Evolutionary conservation across 2,329 filamentous ascomycete species (phyloP).

Genomic region (Emmonsiellopsis sp.): DNA sequence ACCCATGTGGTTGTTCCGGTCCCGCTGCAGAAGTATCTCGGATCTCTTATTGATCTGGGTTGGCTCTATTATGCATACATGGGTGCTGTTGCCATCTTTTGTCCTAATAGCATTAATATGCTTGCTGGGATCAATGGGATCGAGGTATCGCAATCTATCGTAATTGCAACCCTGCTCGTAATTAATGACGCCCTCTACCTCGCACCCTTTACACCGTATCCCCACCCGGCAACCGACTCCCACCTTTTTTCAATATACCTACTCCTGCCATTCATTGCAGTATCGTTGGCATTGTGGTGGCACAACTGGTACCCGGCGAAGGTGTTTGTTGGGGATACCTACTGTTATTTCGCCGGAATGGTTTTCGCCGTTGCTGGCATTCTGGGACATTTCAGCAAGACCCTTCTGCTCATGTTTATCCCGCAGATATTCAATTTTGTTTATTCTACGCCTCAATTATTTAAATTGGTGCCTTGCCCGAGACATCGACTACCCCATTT

Average conservation of each 20-base stretch:
- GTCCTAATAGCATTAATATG: slow-evolving; percentile 98
- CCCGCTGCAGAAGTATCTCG: slow-evolving; percentile 73
- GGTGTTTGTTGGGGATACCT: slow-evolving; percentile 96
- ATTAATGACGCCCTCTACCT: slow-evolving; percentile 87
- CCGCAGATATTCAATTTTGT: slow-evolving; percentile 96
- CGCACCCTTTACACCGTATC: slow-evolving; percentile 61
- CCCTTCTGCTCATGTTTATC: slow-evolving; percentile 76
- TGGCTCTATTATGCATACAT: slow-evolving; percentile 91
- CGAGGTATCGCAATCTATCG: slow-evolving; percentile 87
- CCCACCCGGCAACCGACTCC: slow-evolving; percentile 88
- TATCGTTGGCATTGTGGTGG: slow-evolving; percentile 72
- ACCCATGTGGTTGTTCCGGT: slow-evolving; percentile 89
- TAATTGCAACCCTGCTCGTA: slow-evolving; percentile 73
- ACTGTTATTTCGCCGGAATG: slow-evolving; percentile 99
- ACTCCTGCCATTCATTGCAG: slow-evolving; percentile 85
- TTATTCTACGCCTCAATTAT: slow-evolving; percentile 87
- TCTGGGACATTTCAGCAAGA: slow-evolving; percentile 96
- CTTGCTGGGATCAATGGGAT: slow-evolving; percentile 99
- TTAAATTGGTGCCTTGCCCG: slow-evolving; percentile 81
- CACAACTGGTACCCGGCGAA: slow-evolving; percentile 96
- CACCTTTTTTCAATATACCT: slow-evolving; percentile 95
- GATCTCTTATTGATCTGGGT: slow-evolving; percentile 73
- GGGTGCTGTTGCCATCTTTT: slow-evolving; percentile 93
- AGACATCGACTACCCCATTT: slow-evolving; percentile 85
- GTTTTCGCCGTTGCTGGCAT: slow-evolving; percentile 96